Evolutionary conservation across 1,139 yeast species (phyloP), one percentile per base, ranked within the genome.

Genomic region (Taphrina communis): DNA sequence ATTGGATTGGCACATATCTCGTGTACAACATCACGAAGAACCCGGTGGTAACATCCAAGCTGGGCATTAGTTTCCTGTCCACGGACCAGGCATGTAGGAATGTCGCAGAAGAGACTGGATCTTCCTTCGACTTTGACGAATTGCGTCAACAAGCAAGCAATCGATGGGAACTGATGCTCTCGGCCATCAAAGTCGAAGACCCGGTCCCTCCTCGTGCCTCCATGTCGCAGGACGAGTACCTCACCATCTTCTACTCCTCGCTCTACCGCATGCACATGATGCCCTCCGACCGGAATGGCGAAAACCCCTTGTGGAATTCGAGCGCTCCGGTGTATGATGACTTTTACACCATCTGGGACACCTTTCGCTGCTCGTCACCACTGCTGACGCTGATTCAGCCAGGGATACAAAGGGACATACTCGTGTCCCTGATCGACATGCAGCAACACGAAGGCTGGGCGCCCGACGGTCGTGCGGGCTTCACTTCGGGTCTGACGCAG

Each of bases 401-500:
- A 3, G n/a, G 25, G 0, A 39, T 63, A 44, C 67, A 63, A 48
- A 42, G 44, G 8, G 61, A 55, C 17, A 63, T 63, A 38, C 39
- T 63, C 35, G 31, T 42, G 25, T 55, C 58, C 35, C 56, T 63
- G 35, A 44, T 63, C 17, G 67, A 63, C 36, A 48, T 55, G 8
- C 67, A 63, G 52, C 67, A 63, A 38, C 67, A 63, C 44, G 67
- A 63, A 17, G 67, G 67, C 6, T 63, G 67, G 67, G 59, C 67
- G 3, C 59, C 59, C 14, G 67, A 63, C 55, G 67, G 67, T 25
- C 60, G 67, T n/a, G 59, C 67, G 2, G 67, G 61, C 35, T 56
- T 56, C 51, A 55, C 67, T 14, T 63, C 67, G 14, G 67, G 67
- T 11, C 39, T 63, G 39, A 63, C 67, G 12, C 67, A 63, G 25